A percentile compares a stretch with the other conserved stretches of the same genome.
These are phyloP conservation scores for Fusarium ramigenum DNA, from an alignment of 2,329 filamentous ascomycete species.

Conservation along the genomic window DNA sequence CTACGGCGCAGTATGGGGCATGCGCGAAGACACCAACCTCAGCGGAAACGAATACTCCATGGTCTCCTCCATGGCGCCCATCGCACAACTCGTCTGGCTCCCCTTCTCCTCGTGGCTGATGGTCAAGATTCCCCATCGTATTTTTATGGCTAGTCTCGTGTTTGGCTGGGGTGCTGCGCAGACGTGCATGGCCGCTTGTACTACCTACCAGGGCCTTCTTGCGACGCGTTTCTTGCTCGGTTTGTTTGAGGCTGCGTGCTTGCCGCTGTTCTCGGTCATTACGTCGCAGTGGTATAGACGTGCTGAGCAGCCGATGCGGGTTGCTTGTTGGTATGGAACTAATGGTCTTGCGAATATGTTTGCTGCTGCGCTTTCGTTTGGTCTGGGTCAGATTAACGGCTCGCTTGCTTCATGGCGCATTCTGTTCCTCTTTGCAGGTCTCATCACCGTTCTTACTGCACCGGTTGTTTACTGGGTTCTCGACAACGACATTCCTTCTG, in stretches of 20 bases:
- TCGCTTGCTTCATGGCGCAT: conserved; percentile 52
- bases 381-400: conserved; percentile 61
- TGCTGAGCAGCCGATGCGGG: conserved; percentile 68
- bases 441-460: conserved; percentile 66
- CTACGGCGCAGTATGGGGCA: conserved; percentile 65
- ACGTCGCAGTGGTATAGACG: conserved; percentile 59
- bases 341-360: conserved; percentile 67
- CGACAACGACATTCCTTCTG: conserved; percentile 66
- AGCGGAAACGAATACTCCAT: conserved; percentile 65
- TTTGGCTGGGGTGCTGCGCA: conserved; percentile 57
- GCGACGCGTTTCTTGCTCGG: conserved; percentile 59
- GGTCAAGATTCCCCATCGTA: conserved; percentile 67
- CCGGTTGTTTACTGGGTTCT: conserved; percentile 69
- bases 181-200: conserved; percentile 57
- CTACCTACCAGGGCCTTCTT: conserved; percentile 58
- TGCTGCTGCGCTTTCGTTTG: conserved; percentile 65
- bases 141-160: conserved; percentile 63
- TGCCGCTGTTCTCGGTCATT: conserved; percentile 58
- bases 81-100: conserved; percentile 69
- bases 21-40: conserved; percentile 60
- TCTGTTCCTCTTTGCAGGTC: conserved; percentile 69
- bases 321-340: conserved; percentile 73
- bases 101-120: conserved; percentile 69
- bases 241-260: conserved; percentile 62
- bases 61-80: conserved; percentile 65